Evolutionary conservation across 192 early-diverging fungal genomes (phyloP).

Genomic region (Mortierella antarctica): DNA sequence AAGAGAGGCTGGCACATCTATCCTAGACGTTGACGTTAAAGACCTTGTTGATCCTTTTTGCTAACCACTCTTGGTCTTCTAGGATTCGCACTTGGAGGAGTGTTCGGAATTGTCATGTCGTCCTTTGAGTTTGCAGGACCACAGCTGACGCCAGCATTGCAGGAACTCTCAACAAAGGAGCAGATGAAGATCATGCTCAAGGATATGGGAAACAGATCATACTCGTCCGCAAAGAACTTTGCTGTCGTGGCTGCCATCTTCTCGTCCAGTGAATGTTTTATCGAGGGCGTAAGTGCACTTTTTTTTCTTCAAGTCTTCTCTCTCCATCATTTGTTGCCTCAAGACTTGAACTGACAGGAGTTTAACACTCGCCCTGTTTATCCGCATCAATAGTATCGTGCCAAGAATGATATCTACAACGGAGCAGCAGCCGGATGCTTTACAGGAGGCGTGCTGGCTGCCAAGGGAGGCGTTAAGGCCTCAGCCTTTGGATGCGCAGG

Average conservation of each 20-base stretch:
- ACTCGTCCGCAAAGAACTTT: conserved; percentile 94
- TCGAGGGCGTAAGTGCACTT: conserved; percentile 77
- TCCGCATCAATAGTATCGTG: too few relatives aligned
- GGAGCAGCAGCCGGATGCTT: conserved; percentile 90
- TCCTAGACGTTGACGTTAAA: neutral
- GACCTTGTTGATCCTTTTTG: neutral
- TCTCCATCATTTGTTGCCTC: neutral
- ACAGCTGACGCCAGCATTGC: conserved; percentile 69
- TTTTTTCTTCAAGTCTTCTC: neutral
- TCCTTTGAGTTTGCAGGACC: conserved; percentile 88
- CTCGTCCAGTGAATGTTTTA: conserved; percentile 93
- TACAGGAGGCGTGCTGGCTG: conserved; percentile 88
- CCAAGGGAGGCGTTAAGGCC: conserved; percentile 79
- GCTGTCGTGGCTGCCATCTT: conserved; percentile 92
- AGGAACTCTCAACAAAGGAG: conserved; percentile 79
- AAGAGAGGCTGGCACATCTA: neutral
- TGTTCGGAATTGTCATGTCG: conserved; percentile 94
- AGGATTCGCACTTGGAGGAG: conserved; percentile 90
- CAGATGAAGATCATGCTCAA: conserved; percentile 87
- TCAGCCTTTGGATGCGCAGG: conserved; percentile 86
- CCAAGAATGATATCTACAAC: conserved; percentile 95
- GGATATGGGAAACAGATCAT: conserved; percentile 88
- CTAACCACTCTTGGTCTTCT: neutral
- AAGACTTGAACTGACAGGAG: too few relatives aligned
- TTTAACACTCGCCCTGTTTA: too few relatives aligned